These are phyloP conservation scores for Biscogniauxia marginata DNA, from an alignment of 2,329 filamentous ascomycete genomes.

Conservation along the genomic window DNA sequence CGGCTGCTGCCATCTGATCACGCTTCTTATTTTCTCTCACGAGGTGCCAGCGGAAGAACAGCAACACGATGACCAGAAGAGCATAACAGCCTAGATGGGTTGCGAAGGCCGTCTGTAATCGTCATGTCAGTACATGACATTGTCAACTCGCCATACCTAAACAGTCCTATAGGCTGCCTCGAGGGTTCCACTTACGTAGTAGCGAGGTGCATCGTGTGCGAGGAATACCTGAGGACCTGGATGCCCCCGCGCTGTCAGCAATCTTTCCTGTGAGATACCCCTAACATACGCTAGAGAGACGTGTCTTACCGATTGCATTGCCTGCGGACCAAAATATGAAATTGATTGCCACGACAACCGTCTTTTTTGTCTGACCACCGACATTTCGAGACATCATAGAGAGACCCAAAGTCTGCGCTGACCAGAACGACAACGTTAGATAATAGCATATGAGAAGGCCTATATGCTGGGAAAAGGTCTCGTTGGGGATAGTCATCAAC, in stretches of 20 bases:
- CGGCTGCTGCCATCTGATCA: conserved; percentile 28
- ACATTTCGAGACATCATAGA: conserved; percentile 69
- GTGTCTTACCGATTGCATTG: conserved; percentile 58
- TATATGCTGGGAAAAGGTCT: conserved; percentile 55
- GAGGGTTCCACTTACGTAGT: conserved; percentile 41
- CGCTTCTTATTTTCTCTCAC: conserved; percentile 50
- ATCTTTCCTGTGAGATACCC: not conserved
- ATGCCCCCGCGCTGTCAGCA: not conserved
- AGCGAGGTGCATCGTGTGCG: conserved; percentile 58
- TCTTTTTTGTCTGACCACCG: conserved; percentile 73
- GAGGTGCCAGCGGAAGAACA: conserved; percentile 59
- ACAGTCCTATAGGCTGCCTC: too few species aligned
- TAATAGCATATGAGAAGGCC: conserved; percentile 74
- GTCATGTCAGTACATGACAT: not conserved
- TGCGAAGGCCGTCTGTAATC: conserved; percentile 56
- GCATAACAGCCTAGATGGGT: conserved; percentile 69
- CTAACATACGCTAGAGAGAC: conserved; percentile 2
- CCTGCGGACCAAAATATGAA: conserved; percentile 69
- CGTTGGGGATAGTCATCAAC: conserved; percentile 65
- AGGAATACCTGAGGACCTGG: conserved; percentile 64
- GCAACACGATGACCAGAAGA: conserved; percentile 55
- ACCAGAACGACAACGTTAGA: conserved; percentile 76
- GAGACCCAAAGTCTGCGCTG: conserved; percentile 65
- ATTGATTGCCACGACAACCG: conserved; percentile 64
- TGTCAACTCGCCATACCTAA: not conserved